Base-by-base conservation (phyloP, 2,329 filamentous ascomycete species). In the Fusarium cicatricum region DNA sequence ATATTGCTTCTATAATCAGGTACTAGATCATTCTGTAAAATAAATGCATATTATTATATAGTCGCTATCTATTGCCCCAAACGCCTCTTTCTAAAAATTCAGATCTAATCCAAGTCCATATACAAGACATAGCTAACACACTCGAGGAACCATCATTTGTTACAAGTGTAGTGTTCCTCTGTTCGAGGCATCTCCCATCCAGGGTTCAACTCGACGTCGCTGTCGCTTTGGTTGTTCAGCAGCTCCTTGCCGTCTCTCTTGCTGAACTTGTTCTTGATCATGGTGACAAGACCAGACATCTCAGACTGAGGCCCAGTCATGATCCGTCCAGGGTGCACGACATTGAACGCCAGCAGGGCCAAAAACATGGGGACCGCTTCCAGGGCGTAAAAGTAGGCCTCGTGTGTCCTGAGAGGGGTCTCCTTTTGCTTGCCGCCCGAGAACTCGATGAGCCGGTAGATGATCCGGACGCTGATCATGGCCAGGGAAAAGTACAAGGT, bases 391-490 rank as follows among this genome's bases (percentile, higher is more conserved):
- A 82, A 82, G 52, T 74, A 82, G 49, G 72, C 74, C 64, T 82
- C 80, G 15, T 80, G 73, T 0, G 63, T 65, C 0, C 54, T 41
- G 0, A 69, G 39, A 0, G 47, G 32, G 6, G 70, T 71, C 1
- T 70, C 62, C 9, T 60, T 45, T 0, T 52, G 61, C 28, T 76
- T 64, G 0, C 78, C 80, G 1, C 73, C 72, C 0, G 77, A 77
- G 62, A 81, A 85, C 58, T 86, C 82, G 15, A 75, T 65, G 2
- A 86, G 71, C 3, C 84, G 79, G 69, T 80, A 86, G 48, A 84
- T 74, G 55, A 86, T 86, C 12, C 83, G 80, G 14, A 77, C 64
- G 0, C 72, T 71, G 21, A 78, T 77, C 55, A 76, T 71, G 6
- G 62, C 38, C 0, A 78, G 64, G 0, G 71, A 75, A 17, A 68